Percentiles rank a stretch among this genome's conserved stretches.
Conservation (phyloP, 2,329 filamentous ascomycete genomes). For the Colletotrichum sp. region DNA sequence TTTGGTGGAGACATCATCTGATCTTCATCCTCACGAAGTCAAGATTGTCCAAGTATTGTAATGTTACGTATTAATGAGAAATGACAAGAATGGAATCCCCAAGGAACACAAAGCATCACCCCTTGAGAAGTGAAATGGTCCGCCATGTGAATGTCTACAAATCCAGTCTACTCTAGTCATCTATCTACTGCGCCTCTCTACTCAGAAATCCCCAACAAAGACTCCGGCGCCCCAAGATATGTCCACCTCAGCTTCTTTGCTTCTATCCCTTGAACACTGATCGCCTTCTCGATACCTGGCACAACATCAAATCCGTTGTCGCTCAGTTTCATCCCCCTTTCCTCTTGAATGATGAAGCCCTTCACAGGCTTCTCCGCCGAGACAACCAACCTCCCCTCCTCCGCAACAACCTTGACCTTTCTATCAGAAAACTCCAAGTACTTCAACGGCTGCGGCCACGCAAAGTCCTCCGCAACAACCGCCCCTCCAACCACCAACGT, state of each 20-base stretch:
- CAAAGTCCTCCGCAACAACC: conserved; percentile 51
- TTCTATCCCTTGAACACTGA: conserved; percentile 14
- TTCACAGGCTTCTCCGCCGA: conserved; percentile 56
- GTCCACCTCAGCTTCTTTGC: conserved; percentile 20
- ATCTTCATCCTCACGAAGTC: neutral
- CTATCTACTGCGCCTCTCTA: neutral
- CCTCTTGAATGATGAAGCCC: conserved; percentile 59
- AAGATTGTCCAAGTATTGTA: neutral
- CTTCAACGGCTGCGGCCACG: conserved; percentile 69
- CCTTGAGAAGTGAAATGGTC: neutral
- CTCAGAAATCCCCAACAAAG: neutral
- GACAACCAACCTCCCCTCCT: conserved; percentile 30
- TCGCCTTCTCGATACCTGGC: conserved; percentile 44
- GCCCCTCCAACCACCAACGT: conserved; percentile 42
- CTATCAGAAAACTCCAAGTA: conserved; percentile 57
- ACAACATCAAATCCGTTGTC: conserved; percentile 66
- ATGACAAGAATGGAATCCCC: neutral
- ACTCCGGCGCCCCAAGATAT: conserved; percentile 20
- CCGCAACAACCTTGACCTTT: conserved; percentile 35
- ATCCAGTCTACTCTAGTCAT: neutral
- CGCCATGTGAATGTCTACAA: neutral
- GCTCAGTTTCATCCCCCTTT: conserved; percentile 48
- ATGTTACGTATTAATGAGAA: conserved; percentile 12
- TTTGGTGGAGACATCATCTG: conserved; percentile 31
- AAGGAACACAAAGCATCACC: fast-evolving